Evolutionary conservation across 108 stramenopile species (phyloP).

Genomic region (Fragilaria radians): DNA sequence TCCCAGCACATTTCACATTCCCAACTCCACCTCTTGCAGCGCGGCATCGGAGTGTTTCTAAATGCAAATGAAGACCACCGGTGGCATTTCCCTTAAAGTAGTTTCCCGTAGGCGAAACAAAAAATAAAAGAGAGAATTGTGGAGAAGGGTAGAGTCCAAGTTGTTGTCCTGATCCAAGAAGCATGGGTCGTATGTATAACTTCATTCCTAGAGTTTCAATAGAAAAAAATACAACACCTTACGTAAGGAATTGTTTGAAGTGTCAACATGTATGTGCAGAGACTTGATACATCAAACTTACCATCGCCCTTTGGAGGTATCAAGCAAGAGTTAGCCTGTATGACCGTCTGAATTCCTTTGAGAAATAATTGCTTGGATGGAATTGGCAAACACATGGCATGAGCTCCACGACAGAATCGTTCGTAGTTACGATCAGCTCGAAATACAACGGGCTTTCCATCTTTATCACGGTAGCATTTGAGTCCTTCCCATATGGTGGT

Average conservation of each 20-base stretch:
- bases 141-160: conserved; percentile 63
- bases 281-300: background rate
- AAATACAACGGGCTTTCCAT: conserved; percentile 55
- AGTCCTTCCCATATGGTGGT: conserved; percentile 86
- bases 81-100: conserved; percentile 60
- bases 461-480: conserved; percentile 57
- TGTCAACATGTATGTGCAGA: too few species aligned
- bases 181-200: conserved; percentile 70
- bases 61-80: conserved; percentile 67
- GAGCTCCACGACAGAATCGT: conserved; percentile 57
- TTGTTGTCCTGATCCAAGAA: conserved; percentile 28
- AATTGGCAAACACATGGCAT: conserved; percentile 62
- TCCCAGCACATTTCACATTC: conserved; percentile 65
- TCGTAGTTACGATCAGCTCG: conserved; percentile 71
- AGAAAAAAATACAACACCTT: too few species aligned
- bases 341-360: conserved; percentile 51
- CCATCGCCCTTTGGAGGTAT: conserved; percentile 61
- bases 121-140: conserved; percentile 59
- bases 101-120: conserved; percentile 78
- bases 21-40: conserved; percentile 73
- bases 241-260: too few species aligned
- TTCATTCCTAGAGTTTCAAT: conserved; percentile 62
- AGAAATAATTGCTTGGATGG: conserved; percentile 61
- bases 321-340: conserved; percentile 54
- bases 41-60: conserved; percentile 63